Evolutionary conservation across 2,329 filamentous ascomycete species (phyloP).

Genomic region (Zymoseptoria pseudotritici): DNA sequence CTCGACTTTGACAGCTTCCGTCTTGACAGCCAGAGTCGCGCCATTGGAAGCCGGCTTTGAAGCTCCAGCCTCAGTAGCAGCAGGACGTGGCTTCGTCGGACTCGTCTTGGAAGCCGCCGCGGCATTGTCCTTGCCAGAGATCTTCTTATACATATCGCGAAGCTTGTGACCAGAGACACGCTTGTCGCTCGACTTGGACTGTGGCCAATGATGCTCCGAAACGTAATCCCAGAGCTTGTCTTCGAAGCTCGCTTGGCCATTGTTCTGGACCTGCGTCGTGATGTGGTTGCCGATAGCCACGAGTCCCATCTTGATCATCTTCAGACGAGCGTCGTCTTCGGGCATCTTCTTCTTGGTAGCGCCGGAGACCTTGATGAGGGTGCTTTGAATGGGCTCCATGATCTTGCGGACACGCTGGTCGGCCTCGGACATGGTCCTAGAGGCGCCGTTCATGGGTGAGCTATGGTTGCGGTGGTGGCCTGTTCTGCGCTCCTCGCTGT

Average conservation of each 20-base stretch:
- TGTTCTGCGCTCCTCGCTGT: conserved; percentile 43
- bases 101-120: conserved; percentile 12
- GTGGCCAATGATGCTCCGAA: conserved; percentile 30
- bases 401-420: conserved; percentile 47
- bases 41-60: conserved; percentile 8
- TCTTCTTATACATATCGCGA: conserved; percentile 31
- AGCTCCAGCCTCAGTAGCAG: conserved; percentile 1
- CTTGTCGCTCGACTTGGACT: conserved; percentile 28
- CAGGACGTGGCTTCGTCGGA: conserved; percentile 12
- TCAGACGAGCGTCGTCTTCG: conserved; percentile 54
- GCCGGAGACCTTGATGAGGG: conserved; percentile 52
- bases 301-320: conserved; percentile 54
- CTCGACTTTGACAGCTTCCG: conserved; percentile 2
- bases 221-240: conserved; percentile 31
- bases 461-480: conserved; percentile 34
- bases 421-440: conserved; percentile 33
- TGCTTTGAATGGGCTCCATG: conserved; percentile 53
- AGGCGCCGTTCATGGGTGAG: conserved; percentile 31
- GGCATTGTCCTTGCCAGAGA: conserved; percentile 23
- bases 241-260: conserved; percentile 19
- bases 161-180: conserved; percentile 30
- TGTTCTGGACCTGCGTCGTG: conserved; percentile 36
- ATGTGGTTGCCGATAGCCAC: conserved; percentile 58
- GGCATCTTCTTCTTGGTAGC: conserved; percentile 58
- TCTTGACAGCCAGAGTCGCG: background rate